Evolutionary conservation across 805 yeast species (phyloP), one percentile per base, ranked within the genome.

Genomic region (Lachancea kluyveri): DNA sequence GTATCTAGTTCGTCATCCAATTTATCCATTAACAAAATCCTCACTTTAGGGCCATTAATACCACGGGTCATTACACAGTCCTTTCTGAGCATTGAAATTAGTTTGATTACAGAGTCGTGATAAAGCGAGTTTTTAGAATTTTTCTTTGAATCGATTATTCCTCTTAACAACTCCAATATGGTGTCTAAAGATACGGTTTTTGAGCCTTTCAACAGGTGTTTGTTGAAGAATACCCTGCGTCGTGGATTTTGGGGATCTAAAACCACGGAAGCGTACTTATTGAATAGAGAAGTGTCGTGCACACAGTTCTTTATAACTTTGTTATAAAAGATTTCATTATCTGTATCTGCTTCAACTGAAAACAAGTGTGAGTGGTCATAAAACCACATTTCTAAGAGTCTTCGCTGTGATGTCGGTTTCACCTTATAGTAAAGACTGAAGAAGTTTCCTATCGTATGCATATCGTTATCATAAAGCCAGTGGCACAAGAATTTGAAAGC

Each of bases 341-440:
- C 26, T 11, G 9, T 8, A n/a, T 31, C 29, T 14, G 28, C 21
- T 3, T 26, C 21, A 7, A 37, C 30, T 6, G 32, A 34, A 8
- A 53, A 24, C 8, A 48, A 26, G 10, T 36, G 33, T 4, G 42
- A 33, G 34, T 56, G 39, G 35, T 56, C 59, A 25, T 41, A 49
- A 17, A 47, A 36, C 61, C 61, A 56, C 15, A 47, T 30, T 17
- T 53, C 39, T 16, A 52, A 22, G 9, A 56, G 33, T 14, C 40
- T 40, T 25, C 41, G 44, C 14, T 48, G 27, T 14, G 41, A 42
- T 3, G 20, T 17, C 4, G 37, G 32, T 7, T 29, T 12, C 3
- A 41, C 36, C 6, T 40, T 30, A 10, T 45, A 26, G 38, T 55
- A 55, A 25, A 50, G 35, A 3, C 31, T 14, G 20, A 38, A 37